Evolutionary conservation across 176 grass and related monocot genomes (phyloP).

Genomic region (Poa annua): DNA sequence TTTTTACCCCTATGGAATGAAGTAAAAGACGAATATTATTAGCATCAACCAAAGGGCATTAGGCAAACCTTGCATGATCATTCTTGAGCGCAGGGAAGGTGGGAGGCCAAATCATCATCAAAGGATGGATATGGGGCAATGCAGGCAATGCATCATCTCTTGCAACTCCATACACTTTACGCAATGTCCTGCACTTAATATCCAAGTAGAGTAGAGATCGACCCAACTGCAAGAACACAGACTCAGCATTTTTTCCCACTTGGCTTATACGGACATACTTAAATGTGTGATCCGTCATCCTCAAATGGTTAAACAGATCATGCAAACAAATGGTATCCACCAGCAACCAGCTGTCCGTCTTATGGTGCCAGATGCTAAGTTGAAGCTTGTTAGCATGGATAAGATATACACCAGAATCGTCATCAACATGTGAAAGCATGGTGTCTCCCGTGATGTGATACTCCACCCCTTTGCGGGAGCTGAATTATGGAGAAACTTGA

Average conservation of each 20-base stretch:
- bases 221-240: neutral
- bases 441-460: no score
- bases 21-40: no score
- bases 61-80: neutral
- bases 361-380: neutral
- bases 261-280: neutral
- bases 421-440: neutral
- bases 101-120: neutral
- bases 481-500: neutral
- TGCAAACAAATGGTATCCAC: neutral
- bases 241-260: neutral
- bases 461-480: neutral
- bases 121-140: neutral
- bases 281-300: no score
- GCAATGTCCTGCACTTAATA: neutral
- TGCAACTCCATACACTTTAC: neutral
- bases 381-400: no score
- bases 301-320: no score
- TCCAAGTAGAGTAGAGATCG: neutral
- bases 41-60: no score
- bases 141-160: neutral
- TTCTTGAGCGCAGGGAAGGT: neutral
- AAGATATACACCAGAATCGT: neutral
- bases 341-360: neutral
- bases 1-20: no score